A percentile compares a stretch with the other conserved stretches of the same genome.
Conservation (phyloP, 179 eudicot species). For the Heliamphora pulchella region DNA sequence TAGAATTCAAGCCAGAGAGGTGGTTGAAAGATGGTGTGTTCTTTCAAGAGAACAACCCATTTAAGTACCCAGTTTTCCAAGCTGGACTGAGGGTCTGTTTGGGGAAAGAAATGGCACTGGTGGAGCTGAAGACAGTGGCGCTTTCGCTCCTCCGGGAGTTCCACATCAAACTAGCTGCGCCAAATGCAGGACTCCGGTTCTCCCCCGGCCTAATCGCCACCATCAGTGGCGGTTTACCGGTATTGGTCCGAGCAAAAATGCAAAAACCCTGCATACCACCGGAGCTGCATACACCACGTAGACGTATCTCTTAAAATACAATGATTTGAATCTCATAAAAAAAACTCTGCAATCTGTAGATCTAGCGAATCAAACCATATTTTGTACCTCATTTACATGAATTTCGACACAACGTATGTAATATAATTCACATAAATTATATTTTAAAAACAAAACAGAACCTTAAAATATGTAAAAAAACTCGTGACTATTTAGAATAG, state of each 20-base stretch:
- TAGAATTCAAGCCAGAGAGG: constrained; percentile 64
- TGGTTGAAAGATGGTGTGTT: constrained; percentile 59
- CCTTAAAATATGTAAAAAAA: too few relatives aligned
- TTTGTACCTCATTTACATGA: too few relatives aligned
- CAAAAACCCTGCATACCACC: background rate
- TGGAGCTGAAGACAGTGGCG: constrained; percentile 44
- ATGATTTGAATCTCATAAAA: too few relatives aligned
- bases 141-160: constrained; percentile 36
- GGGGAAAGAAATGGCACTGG: constrained; percentile 72
- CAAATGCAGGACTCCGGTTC: constrained; percentile 29
- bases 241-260: constrained; percentile 25
- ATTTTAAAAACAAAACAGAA: too few relatives aligned
- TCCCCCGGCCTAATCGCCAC: constrained; percentile 70
- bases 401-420: too few relatives aligned
- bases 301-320: too few relatives aligned
- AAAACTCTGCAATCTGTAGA: too few relatives aligned
- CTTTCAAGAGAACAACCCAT: constrained; percentile 36
- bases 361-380: too few relatives aligned
- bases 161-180: constrained; percentile 26
- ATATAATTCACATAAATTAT: too few relatives aligned
- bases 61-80: constrained; percentile 64
- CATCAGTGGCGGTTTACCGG: constrained; percentile 41
- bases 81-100: constrained; percentile 68
- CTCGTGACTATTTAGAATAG: too few relatives aligned
- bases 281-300: too few relatives aligned